These are phyloP conservation scores for Kluyveromyces starmeri DNA, from an alignment of 805 yeast genomes.

Conservation along the genomic window DNA sequence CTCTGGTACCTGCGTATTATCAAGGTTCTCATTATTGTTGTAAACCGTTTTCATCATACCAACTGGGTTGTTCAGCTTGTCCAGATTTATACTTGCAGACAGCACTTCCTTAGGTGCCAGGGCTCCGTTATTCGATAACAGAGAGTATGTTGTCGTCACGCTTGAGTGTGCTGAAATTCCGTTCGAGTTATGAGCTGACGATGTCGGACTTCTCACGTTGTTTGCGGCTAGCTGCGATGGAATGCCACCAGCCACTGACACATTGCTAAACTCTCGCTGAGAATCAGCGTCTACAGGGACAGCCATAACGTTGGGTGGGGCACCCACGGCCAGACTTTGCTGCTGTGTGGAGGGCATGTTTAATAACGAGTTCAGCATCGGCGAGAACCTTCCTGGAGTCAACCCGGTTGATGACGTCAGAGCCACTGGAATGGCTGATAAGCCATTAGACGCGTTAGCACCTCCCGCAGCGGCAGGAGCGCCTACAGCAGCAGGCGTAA, in stretches of 20 bases:
- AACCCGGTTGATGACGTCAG: slow-evolving; percentile 1
- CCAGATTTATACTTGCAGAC: slow-evolving; percentile 1
- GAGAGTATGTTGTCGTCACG: slow-evolving; percentile 4
- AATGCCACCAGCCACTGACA: background rate
- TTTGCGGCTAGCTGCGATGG: background rate
- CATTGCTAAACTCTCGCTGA: too few relatives aligned
- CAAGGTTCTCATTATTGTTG: background rate
- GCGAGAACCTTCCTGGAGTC: slow-evolving; percentile 1
- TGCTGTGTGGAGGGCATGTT: slow-evolving; percentile 1
- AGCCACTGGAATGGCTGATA: slow-evolving; percentile 5
- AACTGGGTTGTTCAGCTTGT: background rate
- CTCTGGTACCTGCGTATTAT: background rate
- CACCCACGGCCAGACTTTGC: background rate
- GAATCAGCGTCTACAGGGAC: background rate
- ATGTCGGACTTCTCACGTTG: slow-evolving; percentile 10
- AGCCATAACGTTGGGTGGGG: background rate
- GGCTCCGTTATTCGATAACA: background rate
- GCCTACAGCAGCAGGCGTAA: slow-evolving; percentile 51
- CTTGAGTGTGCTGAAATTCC: slow-evolving; percentile 8
- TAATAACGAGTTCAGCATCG: slow-evolving; percentile 2
- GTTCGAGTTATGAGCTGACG: slow-evolving; percentile 9
- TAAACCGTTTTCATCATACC: background rate
- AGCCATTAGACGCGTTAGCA: slow-evolving; percentile 2
- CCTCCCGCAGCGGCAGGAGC: background rate
- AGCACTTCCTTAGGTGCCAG: background rate